Conservation (phyloP, 768 basidiomycete genomes). For the Collybia nuda region DNA sequence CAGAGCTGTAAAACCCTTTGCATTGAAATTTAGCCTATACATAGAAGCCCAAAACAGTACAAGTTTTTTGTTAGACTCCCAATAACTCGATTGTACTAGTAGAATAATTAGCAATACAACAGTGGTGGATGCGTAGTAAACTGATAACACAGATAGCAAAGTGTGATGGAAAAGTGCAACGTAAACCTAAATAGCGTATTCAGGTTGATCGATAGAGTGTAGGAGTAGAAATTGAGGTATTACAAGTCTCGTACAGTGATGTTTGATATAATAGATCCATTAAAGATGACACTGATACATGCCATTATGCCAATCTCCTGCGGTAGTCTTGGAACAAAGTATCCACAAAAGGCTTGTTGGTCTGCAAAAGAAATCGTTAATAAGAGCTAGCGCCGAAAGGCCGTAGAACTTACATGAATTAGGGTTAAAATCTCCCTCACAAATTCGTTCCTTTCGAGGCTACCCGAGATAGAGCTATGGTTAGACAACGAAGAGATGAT, state of each 20-base stretch:
- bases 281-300: neutral
- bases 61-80: neutral
- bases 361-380: constrained; percentile 35
- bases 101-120: no score
- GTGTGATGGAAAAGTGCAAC: no score
- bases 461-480: constrained; percentile 18
- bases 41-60: neutral
- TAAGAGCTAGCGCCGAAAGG: neutral
- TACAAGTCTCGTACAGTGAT: constrained; percentile 1
- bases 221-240: neutral
- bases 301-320: constrained; percentile 14
- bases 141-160: no score
- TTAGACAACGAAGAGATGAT: constrained; percentile 23
- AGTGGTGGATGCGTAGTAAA: no score
- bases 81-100: neutral
- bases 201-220: neutral
- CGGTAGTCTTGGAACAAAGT: constrained; percentile 55
- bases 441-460: constrained; percentile 54
- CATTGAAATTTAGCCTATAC: no score
- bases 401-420: constrained; percentile 49
- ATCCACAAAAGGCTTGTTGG: constrained; percentile 66
- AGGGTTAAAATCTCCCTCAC: constrained; percentile 58
- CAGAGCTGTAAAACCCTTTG: constrained; percentile 1
- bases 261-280: neutral
- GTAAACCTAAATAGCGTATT: no score